Evolutionary conservation across 1,139 yeast species (phyloP).

Genomic region (Suhomyces atakaporum): DNA sequence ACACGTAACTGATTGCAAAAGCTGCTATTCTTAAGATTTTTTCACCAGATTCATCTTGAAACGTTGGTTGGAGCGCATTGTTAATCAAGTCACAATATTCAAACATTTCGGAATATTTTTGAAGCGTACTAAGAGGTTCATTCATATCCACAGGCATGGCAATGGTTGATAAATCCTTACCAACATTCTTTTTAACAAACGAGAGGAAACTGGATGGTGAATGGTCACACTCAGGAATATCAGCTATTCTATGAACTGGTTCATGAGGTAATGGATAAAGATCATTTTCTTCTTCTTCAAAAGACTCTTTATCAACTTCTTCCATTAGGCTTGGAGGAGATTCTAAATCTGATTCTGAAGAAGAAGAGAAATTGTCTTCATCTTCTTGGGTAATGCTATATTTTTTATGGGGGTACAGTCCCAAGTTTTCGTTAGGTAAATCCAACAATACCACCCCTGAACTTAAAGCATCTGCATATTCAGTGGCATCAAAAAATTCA

Average conservation of each 20-base stretch:
- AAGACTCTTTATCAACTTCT: conserved; percentile 1
- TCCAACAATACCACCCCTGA: conserved; percentile 41
- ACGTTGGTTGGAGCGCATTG: conserved; percentile 50
- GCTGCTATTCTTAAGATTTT: conserved; percentile 71
- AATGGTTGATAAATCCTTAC: conserved; percentile 82
- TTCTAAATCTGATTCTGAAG: conserved; percentile 13
- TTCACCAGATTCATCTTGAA: conserved; percentile 51
- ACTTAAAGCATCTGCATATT: conserved; percentile 44
- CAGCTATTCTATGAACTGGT: conserved; percentile 56
- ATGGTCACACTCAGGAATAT: conserved; percentile 59
- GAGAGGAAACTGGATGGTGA: conserved; percentile 83
- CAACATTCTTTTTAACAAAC: conserved; percentile 84
- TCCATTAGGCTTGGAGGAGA: conserved; percentile 2
- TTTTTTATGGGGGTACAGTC: conserved; percentile 7
- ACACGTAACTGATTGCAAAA: conserved; percentile 75
- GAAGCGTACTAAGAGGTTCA: conserved; percentile 85
- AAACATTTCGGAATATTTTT: conserved; percentile 73
- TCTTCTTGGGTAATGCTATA: conserved; percentile 17
- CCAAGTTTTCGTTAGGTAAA: conserved; percentile 16
- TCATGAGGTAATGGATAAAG: conserved; percentile 67
- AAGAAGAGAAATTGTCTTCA: conserved; percentile 16
- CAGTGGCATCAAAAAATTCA: conserved; percentile 72
- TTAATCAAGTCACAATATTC: conserved; percentile 74
- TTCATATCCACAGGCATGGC: conserved; percentile 95
- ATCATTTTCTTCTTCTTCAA: conserved; percentile 25